phyloP scores from a whole-genome alignment of 441 rosid genomes.

The Gossypium armourianum region DNA sequence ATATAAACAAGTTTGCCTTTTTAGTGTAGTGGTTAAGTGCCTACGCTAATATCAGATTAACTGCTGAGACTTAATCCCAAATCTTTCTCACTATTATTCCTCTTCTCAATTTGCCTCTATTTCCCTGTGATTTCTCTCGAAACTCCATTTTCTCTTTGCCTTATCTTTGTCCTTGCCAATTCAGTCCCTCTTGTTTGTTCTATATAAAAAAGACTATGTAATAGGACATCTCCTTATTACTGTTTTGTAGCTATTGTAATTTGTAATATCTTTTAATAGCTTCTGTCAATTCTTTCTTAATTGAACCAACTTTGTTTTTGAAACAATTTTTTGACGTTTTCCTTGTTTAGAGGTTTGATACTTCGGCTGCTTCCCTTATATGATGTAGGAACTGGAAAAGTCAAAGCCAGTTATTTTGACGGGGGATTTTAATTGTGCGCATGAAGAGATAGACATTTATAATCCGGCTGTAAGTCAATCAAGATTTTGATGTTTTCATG shows the following conservation, averaged over 20 bases:
- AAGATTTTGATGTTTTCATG: not conserved
- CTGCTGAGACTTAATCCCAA: not conserved
- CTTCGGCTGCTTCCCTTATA: conserved; percentile 13
- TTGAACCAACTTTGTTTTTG: not conserved
- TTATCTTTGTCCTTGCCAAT: not conserved
- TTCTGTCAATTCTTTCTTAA: not conserved
- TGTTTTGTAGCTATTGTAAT: not conserved
- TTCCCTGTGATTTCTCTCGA: not conserved
- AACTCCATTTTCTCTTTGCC: conserved; percentile 3
- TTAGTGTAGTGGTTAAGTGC: not conserved
- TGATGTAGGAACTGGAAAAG: conserved; percentile 70
- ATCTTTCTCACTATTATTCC: not conserved
- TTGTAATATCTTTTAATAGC: not conserved
- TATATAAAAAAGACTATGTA: not conserved
- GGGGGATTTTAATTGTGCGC: conserved; percentile 88
- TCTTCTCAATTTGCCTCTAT: not conserved
- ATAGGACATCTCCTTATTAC: not conserved
- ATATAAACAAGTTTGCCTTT: not conserved
- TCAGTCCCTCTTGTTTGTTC: not conserved
- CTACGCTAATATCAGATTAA: not conserved
- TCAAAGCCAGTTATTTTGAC: conserved; percentile 83
- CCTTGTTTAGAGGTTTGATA: conserved; percentile 5
- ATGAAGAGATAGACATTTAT: conserved; percentile 80
- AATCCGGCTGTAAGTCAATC: conserved; percentile 60
- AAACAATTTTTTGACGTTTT: not conserved